phyloP scores from a whole-genome alignment of 225 moss, liverwort and hornwort species.

The Polytrichum formosum region DNA sequence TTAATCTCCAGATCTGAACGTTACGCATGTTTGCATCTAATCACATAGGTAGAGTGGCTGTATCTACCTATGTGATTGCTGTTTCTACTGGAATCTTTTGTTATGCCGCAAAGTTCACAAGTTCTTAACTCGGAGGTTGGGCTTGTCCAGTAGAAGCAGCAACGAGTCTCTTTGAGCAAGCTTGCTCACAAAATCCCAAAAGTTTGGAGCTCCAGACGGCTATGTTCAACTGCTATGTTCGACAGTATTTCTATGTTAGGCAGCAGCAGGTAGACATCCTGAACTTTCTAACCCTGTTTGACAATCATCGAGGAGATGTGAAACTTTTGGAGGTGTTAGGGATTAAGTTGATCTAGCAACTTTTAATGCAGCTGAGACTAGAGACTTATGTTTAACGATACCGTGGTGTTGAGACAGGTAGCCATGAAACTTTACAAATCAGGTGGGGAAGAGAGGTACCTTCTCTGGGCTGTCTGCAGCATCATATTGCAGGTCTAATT shows the following conservation, averaged over 20 bases:
- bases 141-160: constrained; percentile 68
- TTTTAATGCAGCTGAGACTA: background rate
- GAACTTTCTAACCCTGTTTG: background rate
- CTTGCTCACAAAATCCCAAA: constrained; percentile 58
- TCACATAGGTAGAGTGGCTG: too few relatives aligned
- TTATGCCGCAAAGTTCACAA: background rate
- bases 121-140: background rate
- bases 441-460: constrained; percentile 78
- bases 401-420: constrained; percentile 49
- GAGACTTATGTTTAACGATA: constrained; percentile 11
- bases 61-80: background rate
- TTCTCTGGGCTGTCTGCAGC: constrained; percentile 96
- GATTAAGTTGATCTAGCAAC: background rate
- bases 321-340: too few relatives aligned
- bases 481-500: constrained; percentile 69
- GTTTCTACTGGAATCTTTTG: background rate
- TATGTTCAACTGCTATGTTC: constrained; percentile 91
- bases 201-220: constrained; percentile 75
- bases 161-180: constrained; percentile 84
- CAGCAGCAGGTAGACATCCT: constrained; percentile 75
- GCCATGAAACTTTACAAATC: constrained; percentile 85
- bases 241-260: constrained; percentile 77
- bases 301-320: too few relatives aligned
- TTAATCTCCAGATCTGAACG: background rate
- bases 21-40: too few relatives aligned